Evolutionary conservation across 148 eudicot species (phyloP).

Genomic region (Drosera capensis): DNA sequence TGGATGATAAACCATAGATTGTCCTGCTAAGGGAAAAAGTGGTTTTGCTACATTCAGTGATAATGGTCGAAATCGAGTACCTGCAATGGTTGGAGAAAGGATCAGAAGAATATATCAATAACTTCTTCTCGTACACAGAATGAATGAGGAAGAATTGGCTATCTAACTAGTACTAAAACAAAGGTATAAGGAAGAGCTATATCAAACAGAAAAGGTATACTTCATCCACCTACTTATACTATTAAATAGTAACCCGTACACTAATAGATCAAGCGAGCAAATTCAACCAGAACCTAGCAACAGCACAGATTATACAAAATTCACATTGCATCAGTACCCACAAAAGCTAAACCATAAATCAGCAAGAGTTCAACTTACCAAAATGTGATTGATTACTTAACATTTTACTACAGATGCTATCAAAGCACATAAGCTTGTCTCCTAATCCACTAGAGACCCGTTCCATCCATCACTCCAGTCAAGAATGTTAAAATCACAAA

Average conservation of each 20-base stretch:
- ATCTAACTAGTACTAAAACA: no score
- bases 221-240: no score
- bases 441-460: no score
- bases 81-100: conserved; percentile 16
- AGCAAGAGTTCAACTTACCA: no score
- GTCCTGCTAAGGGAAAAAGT: conserved; percentile 89
- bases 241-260: no score
- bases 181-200: no score
- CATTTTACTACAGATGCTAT: background rate
- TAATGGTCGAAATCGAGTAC: conserved; percentile 81
- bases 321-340: background rate
- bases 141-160: background rate
- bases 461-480: no score
- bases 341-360: background rate
- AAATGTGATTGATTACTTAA: background rate
- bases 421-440: background rate
- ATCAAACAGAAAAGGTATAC: no score
- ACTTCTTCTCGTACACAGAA: background rate
- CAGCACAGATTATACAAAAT: no score
- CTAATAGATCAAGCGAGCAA: no score
- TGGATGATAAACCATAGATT: conserved; percentile 96
- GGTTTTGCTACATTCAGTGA: conserved; percentile 88
- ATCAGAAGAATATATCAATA: background rate
- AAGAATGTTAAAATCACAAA: no score
- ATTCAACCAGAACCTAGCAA: background rate